phyloP scores from a whole-genome alignment of 2,329 filamentous ascomycete genomes.

The Teratosphaeria destructans region DNA sequence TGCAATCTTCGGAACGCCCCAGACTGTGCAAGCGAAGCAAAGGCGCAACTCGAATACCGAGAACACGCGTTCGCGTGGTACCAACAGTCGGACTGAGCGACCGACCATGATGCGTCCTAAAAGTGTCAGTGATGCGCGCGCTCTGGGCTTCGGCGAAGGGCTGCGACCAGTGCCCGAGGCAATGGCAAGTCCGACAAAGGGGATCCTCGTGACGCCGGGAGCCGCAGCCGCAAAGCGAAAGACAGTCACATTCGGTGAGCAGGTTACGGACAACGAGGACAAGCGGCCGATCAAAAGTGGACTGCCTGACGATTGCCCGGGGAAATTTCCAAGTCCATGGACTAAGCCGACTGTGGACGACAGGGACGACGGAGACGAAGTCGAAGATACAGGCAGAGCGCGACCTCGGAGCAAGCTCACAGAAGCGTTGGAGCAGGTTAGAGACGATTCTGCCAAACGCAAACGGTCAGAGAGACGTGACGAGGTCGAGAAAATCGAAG shows the following conservation, averaged over 20 bases:
- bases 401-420: conserved; percentile 33
- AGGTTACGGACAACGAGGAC: conserved; percentile 46
- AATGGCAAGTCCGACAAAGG: conserved; percentile 43
- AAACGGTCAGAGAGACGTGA: conserved; percentile 17
- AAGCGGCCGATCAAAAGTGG: conserved; percentile 38
- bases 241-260: conserved; percentile 50
- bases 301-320: conserved; percentile 36
- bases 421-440: conserved; percentile 34
- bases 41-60: conserved; percentile 23
- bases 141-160: conserved; percentile 7
- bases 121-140: conserved; percentile 18
- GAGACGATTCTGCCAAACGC: conserved; percentile 28
- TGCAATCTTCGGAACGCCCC: conserved; percentile 54
- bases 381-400: conserved; percentile 16
- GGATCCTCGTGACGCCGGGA: conserved; percentile 55
- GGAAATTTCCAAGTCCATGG: conserved; percentile 44
- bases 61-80: conserved; percentile 9
- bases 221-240: conserved; percentile 47
- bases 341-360: conserved; percentile 14
- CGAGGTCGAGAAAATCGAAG: conserved; percentile 48
- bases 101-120: conserved; percentile 19
- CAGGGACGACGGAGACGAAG: conserved; percentile 21
- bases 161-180: conserved; percentile 14
- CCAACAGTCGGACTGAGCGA: conserved; percentile 8
- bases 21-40: conserved; percentile 31